phyloP scores from a whole-genome alignment of 2,329 filamentous ascomycete species.

The Xylaria polymorpha region DNA sequence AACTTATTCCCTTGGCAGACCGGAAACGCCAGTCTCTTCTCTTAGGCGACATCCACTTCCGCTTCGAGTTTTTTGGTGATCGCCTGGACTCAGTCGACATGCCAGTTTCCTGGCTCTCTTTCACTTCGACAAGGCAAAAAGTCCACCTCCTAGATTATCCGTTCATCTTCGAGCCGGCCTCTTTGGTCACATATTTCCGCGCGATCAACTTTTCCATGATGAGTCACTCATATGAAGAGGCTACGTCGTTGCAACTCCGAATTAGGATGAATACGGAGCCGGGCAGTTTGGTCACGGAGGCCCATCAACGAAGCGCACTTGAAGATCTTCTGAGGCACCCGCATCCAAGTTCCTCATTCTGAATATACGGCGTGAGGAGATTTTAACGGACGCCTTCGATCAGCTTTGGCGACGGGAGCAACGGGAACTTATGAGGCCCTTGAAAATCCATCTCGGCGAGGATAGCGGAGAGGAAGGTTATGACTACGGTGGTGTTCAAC shows the following conservation, averaged over 20 bases:
- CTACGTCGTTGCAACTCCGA: conserved; percentile 66
- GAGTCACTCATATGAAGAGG: conserved; percentile 80
- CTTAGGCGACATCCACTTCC: conserved; percentile 76
- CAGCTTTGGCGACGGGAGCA: conserved; percentile 90
- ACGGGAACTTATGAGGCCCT: conserved; percentile 82
- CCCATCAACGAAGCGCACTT: conserved; percentile 70
- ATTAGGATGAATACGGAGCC: conserved; percentile 67
- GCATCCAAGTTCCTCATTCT: conserved; percentile 78
- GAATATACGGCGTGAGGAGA: conserved; percentile 72
- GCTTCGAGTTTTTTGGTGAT: conserved; percentile 79
- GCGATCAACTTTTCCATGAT: conserved; percentile 89
- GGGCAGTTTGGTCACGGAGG: conserved; percentile 65
- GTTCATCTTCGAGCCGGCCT: conserved; percentile 79
- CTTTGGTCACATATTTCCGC: conserved; percentile 85
- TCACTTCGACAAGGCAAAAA: conserved; percentile 68
- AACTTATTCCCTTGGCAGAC: conserved; percentile 57
- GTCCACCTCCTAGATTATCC: conserved; percentile 83
- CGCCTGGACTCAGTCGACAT: conserved; percentile 79
- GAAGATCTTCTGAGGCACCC: conserved; percentile 71
- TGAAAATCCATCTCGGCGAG: conserved; percentile 89
- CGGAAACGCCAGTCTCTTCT: conserved; percentile 72
- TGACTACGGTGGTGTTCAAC: conserved; percentile 94
- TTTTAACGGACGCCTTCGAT: conserved; percentile 81
- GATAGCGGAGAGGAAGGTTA: conserved; percentile 87
- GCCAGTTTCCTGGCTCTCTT: conserved; percentile 77